phyloP scores from a whole-genome alignment of 306 rosid genomes.

The Ormosia emarginata region DNA sequence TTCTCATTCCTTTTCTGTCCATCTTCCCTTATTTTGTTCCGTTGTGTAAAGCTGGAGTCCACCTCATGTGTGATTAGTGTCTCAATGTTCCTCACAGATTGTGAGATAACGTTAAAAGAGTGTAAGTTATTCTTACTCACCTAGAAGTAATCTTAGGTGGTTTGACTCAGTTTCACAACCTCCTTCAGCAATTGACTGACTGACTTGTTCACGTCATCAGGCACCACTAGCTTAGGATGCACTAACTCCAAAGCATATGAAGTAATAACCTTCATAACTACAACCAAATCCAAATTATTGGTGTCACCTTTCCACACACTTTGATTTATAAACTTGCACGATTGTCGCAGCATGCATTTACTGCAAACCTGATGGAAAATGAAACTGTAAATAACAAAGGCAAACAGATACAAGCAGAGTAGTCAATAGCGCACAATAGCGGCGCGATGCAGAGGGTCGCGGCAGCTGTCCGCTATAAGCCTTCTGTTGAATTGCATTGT shows the following conservation, averaged over 20 bases:
- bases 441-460: too few relatives aligned
- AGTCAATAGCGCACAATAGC: too few relatives aligned
- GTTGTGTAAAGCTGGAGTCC: neutral
- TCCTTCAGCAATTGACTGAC: slow-evolving; percentile 58
- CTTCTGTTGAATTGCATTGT: too few relatives aligned
- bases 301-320: slow-evolving; percentile 42
- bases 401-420: neutral
- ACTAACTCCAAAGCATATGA: slow-evolving; percentile 50
- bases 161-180: slow-evolving; percentile 54
- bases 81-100: neutral
- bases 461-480: too few relatives aligned
- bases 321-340: slow-evolving; percentile 47
- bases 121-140: neutral
- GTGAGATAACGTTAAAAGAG: neutral
- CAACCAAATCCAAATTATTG: slow-evolving; percentile 43
- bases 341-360: slow-evolving; percentile 24
- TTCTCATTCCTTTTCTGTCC: too few relatives aligned
- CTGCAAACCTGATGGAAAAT: slow-evolving; percentile 38
- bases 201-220: slow-evolving; percentile 43
- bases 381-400: neutral
- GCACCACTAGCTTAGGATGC: slow-evolving; percentile 49
- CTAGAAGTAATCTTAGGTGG: slow-evolving; percentile 13
- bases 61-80: neutral
- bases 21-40: too few relatives aligned
- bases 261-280: slow-evolving; percentile 44